phyloP scores from a whole-genome alignment of 257 asterid species.

The Fraxinus cuspidata region DNA sequence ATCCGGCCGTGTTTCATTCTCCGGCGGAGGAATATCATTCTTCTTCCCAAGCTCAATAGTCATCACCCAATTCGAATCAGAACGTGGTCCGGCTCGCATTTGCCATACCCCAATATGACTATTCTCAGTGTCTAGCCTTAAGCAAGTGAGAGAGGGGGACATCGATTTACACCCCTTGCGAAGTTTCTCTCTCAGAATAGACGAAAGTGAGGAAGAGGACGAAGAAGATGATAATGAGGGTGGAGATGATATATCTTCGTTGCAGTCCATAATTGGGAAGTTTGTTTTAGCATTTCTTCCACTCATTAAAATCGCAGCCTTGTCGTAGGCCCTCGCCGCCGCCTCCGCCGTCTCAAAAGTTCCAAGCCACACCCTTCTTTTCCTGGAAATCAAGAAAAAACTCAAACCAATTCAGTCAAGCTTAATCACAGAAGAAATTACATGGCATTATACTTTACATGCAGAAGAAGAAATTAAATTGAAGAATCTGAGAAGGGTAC shows the following conservation, averaged over 20 bases:
- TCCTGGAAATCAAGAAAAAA: slow-evolving; percentile 30
- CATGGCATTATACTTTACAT: background rate
- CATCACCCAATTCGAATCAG: slow-evolving; percentile 59
- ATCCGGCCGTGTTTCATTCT: background rate
- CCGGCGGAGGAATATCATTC: background rate
- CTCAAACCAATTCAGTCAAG: background rate
- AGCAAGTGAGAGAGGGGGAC: slow-evolving; percentile 56
- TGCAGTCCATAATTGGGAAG: slow-evolving; percentile 31
- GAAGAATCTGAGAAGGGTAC: slow-evolving; percentile 25
- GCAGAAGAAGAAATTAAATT: background rate
- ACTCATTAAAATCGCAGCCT: slow-evolving; percentile 58
- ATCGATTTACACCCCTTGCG: slow-evolving; percentile 45
- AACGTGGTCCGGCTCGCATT: slow-evolving; percentile 48
- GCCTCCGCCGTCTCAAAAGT: slow-evolving; percentile 62
- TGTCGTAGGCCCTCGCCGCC: slow-evolving; percentile 60
- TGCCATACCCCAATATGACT: slow-evolving; percentile 67
- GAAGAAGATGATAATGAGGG: slow-evolving; percentile 23
- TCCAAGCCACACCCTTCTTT: slow-evolving; percentile 64
- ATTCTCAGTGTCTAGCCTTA: slow-evolving; percentile 58
- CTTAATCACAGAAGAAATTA: background rate
- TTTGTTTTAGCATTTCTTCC: slow-evolving; percentile 68
- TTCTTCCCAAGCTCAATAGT: slow-evolving; percentile 47
- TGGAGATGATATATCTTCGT: background rate
- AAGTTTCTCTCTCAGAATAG: slow-evolving; percentile 45
- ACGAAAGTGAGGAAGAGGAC: slow-evolving; percentile 26